A percentile compares a stretch with the other conserved stretches of the same genome.
Conservation (phyloP, 83 land plant genomes). For the Thuja plicata region DNA sequence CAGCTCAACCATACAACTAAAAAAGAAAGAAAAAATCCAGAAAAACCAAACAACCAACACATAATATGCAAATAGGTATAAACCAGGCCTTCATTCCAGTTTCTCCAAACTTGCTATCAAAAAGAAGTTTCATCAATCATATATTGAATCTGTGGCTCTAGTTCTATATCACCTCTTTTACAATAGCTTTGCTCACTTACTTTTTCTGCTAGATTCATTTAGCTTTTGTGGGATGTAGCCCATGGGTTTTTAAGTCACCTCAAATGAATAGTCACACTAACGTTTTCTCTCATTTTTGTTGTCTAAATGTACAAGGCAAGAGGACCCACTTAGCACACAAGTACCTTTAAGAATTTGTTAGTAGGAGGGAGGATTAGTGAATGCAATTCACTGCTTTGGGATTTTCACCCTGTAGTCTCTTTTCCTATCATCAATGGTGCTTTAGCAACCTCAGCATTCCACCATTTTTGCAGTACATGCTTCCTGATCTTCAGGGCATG, state of each 20-base stretch:
- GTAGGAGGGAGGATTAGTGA: too few relatives aligned
- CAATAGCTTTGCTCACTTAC: neutral
- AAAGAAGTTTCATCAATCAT: neutral
- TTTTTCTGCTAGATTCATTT: neutral
- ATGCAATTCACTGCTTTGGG: too few relatives aligned
- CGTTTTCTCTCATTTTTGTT: too few relatives aligned
- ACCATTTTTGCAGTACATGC: neutral
- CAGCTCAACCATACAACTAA: neutral
- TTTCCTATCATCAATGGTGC: neutral
- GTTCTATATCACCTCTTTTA: neutral
- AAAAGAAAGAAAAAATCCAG: neutral
- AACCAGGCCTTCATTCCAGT: neutral
- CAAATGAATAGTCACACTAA: too few relatives aligned
- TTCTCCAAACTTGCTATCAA: neutral
- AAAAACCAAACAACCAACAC: neutral
- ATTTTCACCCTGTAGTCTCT: too few relatives aligned
- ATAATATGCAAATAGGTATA: neutral
- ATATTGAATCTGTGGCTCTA: neutral
- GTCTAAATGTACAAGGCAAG: too few relatives aligned
- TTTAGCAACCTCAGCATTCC: neutral
- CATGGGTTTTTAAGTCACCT: too few relatives aligned
- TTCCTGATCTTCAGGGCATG: neutral
- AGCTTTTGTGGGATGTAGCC: too few relatives aligned
- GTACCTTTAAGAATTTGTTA: too few relatives aligned
- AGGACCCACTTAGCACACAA: too few relatives aligned